Percentiles rank a stretch among this genome's conserved stretches.
Conservation (phyloP, 140 eudicot genomes). For the Erigeron philadelphicus region DNA sequence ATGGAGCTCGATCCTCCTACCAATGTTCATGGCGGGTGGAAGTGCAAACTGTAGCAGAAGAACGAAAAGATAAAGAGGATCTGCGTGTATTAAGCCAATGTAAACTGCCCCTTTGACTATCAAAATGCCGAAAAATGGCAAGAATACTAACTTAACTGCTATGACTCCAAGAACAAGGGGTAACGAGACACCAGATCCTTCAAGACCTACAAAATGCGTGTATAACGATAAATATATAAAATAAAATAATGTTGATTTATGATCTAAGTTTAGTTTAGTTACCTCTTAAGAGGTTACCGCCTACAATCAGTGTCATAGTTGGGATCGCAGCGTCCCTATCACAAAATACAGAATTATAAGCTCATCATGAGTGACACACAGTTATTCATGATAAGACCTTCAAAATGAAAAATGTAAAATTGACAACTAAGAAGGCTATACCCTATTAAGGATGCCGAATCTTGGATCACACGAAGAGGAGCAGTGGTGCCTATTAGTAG, state of each 20-base stretch:
- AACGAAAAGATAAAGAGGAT: conserved; percentile 43
- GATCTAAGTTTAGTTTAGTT: conserved; percentile 8
- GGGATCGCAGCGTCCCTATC: conserved; percentile 56
- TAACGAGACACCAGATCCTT: conserved; percentile 28
- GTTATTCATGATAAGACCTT: not conserved
- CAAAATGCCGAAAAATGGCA: conserved; percentile 30
- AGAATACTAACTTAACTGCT: conserved; percentile 21
- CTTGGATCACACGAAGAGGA: conserved; percentile 49
- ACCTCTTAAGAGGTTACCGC: conserved; percentile 50
- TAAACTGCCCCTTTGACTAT: conserved; percentile 35
- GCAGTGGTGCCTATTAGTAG: conserved; percentile 47
- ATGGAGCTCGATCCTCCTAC: not conserved
- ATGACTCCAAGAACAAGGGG: conserved; percentile 28
- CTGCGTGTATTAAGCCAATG: conserved; percentile 30
- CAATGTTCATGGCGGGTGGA: conserved; percentile 52
- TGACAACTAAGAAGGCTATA: no score
- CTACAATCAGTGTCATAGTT: conserved; percentile 39
- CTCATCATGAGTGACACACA: not conserved
- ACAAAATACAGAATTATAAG: not conserved
- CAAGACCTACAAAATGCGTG: conserved; percentile 22
- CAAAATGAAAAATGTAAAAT: conserved; percentile 2
- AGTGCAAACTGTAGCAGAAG: conserved; percentile 45
- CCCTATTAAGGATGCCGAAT: conserved; percentile 44
- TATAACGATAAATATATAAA: not conserved
- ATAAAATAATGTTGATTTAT: not conserved